Evolutionary conservation across 202 grass and related monocot genomes (phyloP).

Genomic region (Schoenoplectus tabernaemontani): DNA sequence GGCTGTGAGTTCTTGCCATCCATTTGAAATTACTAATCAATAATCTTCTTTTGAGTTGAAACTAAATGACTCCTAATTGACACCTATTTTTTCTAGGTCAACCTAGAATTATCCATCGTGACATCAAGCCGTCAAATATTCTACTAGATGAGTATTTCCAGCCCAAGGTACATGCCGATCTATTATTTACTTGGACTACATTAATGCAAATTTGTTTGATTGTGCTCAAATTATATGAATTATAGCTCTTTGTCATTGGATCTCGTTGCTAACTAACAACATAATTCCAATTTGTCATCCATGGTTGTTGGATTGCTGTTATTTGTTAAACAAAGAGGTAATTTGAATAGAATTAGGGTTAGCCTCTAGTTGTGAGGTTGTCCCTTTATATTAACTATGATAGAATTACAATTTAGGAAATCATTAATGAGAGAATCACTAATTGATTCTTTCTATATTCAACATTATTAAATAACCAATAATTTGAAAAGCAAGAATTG

Average conservation of each 20-base stretch:
- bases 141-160: background rate
- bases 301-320: no score
- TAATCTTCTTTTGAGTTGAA: background rate
- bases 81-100: slow-evolving; percentile 34
- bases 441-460: no score
- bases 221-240: background rate
- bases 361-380: no score
- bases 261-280: background rate
- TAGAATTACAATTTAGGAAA: no score
- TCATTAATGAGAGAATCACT: no score
- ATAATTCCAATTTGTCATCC: background rate
- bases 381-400: no score
- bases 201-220: background rate
- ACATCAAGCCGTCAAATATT: slow-evolving; percentile 19
- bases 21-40: background rate
- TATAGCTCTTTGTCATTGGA: background rate
- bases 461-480: no score
- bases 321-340: no score
- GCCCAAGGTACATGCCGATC: slow-evolving; percentile 35
- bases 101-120: slow-evolving; percentile 25
- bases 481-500: no score
- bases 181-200: background rate
- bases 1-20: slow-evolving; percentile 35
- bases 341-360: no score
- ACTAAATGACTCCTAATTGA: background rate